A percentile compares a stretch with the other conserved stretches of the same genome.
Conservation (phyloP, 495 filamentous ascomycete genomes). For the Thermochaetoides thermophila region DNA sequence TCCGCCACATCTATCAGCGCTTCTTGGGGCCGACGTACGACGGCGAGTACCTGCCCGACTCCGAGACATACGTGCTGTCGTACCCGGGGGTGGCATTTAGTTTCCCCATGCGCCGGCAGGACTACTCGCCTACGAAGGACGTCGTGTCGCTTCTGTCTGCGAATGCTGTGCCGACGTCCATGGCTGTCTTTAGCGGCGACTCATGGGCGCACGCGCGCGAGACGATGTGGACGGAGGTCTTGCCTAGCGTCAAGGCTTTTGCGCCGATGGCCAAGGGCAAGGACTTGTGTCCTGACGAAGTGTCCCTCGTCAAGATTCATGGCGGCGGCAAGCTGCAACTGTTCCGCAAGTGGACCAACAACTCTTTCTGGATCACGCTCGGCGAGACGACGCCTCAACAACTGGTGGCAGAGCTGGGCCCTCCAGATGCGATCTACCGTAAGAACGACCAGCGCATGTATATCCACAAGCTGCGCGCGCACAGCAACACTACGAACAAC, state of each 20-base stretch:
- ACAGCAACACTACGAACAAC: slow-evolving; percentile 27
- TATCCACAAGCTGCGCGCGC: slow-evolving; percentile 54
- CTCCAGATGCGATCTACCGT: slow-evolving; percentile 87
- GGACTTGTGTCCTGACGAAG: slow-evolving; percentile 58
- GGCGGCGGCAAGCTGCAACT: slow-evolving; percentile 65
- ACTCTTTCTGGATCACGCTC: slow-evolving; percentile 50
- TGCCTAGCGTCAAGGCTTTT: slow-evolving; percentile 47
- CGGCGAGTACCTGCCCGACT: slow-evolving; percentile 63
- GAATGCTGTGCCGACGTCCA: slow-evolving; percentile 53
- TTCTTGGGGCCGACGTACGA: slow-evolving; percentile 83
- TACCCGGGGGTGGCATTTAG: slow-evolving; percentile 89
- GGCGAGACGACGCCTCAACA: slow-evolving; percentile 82
- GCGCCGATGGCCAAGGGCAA: slow-evolving; percentile 37
- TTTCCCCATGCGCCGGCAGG: slow-evolving; percentile 61
- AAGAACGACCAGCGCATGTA: slow-evolving; percentile 85
- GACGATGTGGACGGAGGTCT: slow-evolving; percentile 56
- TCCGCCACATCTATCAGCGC: slow-evolving; percentile 81
- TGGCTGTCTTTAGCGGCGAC: slow-evolving; percentile 77
- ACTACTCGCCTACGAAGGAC: slow-evolving; percentile 71
- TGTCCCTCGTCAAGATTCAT: slow-evolving; percentile 61
- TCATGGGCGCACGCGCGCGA: slow-evolving; percentile 75
- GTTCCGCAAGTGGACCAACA: slow-evolving; percentile 41
- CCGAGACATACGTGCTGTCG: slow-evolving; percentile 65
- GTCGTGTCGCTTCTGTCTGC: slow-evolving; percentile 78
- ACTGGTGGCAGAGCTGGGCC: slow-evolving; percentile 73